phyloP scores from a whole-genome alignment of 192 early-diverging fungal species.

The Rhizophagus sp. region DNA sequence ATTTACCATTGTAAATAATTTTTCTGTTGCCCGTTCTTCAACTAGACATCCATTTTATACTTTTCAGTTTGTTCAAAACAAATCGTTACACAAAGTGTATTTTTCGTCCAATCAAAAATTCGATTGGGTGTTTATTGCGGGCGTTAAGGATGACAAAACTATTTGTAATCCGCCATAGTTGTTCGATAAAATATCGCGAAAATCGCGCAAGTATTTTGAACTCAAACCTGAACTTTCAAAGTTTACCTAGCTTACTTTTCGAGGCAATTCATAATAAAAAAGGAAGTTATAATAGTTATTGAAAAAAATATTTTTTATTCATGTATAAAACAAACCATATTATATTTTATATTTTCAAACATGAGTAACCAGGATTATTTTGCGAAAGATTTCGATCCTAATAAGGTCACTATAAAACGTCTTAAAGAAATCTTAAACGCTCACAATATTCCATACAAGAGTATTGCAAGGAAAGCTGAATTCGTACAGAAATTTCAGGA shows the following conservation, averaged over 20 bases:
- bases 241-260: not conserved
- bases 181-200: not conserved
- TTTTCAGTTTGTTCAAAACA: no score
- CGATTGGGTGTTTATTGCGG: no score
- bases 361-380: not conserved
- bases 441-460: not conserved
- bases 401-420: not conserved
- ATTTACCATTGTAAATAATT: no score
- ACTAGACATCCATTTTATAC: no score
- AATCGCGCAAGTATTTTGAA: not conserved
- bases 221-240: no score
- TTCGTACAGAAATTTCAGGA: not conserved
- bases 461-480: not conserved
- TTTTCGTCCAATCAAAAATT: no score
- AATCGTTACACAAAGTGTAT: no score
- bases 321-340: not conserved
- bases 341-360: not conserved
- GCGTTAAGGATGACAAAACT: no score
- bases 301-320: not conserved
- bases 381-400: not conserved
- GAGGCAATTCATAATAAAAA: no score
- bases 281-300: no score
- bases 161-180: no score
- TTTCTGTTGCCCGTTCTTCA: no score
- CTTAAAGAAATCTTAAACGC: not conserved